Conservation (phyloP, 2,329 filamentous ascomycete species). For the Colletotrichum aenigma region DNA sequence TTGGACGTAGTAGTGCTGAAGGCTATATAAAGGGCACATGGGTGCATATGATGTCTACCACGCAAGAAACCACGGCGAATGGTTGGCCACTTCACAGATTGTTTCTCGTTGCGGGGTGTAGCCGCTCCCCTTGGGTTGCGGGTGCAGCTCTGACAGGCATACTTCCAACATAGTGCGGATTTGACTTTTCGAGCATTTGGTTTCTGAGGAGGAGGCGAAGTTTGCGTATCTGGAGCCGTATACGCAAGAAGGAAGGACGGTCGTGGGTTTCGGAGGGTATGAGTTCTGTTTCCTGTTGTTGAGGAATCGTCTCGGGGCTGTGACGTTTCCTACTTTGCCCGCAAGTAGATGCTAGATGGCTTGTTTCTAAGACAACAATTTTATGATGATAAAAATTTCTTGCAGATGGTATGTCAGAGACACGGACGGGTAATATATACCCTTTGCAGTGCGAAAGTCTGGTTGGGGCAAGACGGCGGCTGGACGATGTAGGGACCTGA, state of each 20-base stretch:
- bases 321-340: background rate
- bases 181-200: no score
- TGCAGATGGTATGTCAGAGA: background rate
- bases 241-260: background rate
- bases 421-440: background rate
- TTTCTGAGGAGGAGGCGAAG: no score
- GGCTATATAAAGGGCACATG: background rate
- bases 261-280: background rate
- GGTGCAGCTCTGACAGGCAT: no score
- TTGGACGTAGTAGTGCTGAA: background rate
- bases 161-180: no score
- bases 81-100: no score
- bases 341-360: background rate
- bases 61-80: no score
- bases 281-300: background rate
- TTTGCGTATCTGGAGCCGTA: background rate
- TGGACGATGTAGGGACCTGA: background rate
- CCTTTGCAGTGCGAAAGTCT: background rate
- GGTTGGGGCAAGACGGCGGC: background rate
- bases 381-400: rapidly evolving
- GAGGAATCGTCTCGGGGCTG: background rate
- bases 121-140: no score
- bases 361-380: background rate
- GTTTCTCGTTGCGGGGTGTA: no score
- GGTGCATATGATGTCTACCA: background rate